Evolutionary conservation across 768 basidiomycete genomes (phyloP).

Genomic region (Mycena olivaceomarginata): DNA sequence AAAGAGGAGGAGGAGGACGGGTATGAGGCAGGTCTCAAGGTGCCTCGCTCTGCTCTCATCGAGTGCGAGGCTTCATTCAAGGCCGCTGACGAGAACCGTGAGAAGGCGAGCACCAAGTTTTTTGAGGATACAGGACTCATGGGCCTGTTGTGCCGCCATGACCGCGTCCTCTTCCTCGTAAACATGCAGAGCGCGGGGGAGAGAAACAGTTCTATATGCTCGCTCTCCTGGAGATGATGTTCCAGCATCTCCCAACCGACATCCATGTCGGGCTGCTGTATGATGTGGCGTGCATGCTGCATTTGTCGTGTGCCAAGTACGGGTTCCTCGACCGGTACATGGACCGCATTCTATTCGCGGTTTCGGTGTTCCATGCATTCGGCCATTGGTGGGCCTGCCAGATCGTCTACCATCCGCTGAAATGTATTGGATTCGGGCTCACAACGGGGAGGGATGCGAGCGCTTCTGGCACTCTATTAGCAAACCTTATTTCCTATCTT

Average conservation of each 20-base stretch:
- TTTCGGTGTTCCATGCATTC: slow-evolving; percentile 59
- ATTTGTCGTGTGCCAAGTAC: slow-evolving; percentile 46
- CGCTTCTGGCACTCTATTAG: slow-evolving; percentile 51
- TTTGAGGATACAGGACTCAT: slow-evolving; percentile 56
- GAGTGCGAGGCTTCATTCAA: not conserved
- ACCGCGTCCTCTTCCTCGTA: slow-evolving; percentile 53
- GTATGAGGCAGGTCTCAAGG: not conserved
- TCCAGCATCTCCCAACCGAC: slow-evolving; percentile 49
- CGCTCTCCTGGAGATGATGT: slow-evolving; percentile 53
- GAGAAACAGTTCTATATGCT: slow-evolving; percentile 56
- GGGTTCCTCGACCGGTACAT: slow-evolving; percentile 47
- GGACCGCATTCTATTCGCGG: slow-evolving; percentile 49
- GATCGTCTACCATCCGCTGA: slow-evolving; percentile 54
- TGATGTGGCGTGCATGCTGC: slow-evolving; percentile 57
- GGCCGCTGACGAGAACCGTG: slow-evolving; percentile 25
- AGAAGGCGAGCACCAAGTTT: slow-evolving; percentile 43
- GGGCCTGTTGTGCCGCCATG: slow-evolving; percentile 58
- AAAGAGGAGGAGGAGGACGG: slow-evolving; percentile 4
- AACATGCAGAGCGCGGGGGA: slow-evolving; percentile 58
- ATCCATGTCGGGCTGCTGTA: slow-evolving; percentile 48
- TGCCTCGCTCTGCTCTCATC: not conserved
- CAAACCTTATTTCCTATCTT: slow-evolving; percentile 34
- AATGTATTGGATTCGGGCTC: slow-evolving; percentile 49
- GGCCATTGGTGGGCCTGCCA: slow-evolving; percentile 60
- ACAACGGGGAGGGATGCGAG: slow-evolving; percentile 54